Evolutionary conservation across 257 asterid species (phyloP).

Genomic region (Vinca minor): DNA sequence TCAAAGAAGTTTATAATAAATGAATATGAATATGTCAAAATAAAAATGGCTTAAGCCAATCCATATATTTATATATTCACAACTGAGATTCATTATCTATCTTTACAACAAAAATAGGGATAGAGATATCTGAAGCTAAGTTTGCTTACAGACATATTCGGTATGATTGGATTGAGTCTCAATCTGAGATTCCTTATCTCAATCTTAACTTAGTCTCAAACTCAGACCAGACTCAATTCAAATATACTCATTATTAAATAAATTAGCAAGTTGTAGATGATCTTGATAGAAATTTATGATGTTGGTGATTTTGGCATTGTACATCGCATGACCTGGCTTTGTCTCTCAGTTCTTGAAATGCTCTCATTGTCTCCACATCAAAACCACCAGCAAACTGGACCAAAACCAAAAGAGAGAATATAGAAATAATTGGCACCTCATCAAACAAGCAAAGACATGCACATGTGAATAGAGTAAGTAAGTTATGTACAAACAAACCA

Average conservation of each 20-base stretch:
- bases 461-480: conserved; percentile 1
- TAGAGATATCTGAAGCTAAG: conserved; percentile 7
- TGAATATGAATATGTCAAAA: not conserved
- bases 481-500: not conserved
- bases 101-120: conserved; percentile 5
- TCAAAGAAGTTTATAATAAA: too few relatives aligned
- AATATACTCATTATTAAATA: too few relatives aligned
- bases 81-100: not conserved
- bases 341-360: conserved; percentile 80
- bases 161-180: too few relatives aligned
- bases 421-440: too few relatives aligned
- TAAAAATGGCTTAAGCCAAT: conserved; percentile 1
- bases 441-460: too few relatives aligned
- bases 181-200: too few relatives aligned
- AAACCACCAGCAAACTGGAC: conserved; percentile 93
- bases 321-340: conserved; percentile 60
- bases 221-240: too few relatives aligned
- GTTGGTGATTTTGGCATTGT: too few relatives aligned
- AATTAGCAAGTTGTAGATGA: too few relatives aligned
- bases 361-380: conserved; percentile 91
- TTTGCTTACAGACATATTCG: conserved; percentile 4
- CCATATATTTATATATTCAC: conserved; percentile 2
- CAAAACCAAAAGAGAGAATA: too few relatives aligned
- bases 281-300: too few relatives aligned
- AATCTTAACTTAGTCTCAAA: too few relatives aligned